A percentile compares a stretch with the other conserved stretches of the same genome.
Conservation (phyloP, 352 stramenopile species). For the Sclerospora graminicola region DNA sequence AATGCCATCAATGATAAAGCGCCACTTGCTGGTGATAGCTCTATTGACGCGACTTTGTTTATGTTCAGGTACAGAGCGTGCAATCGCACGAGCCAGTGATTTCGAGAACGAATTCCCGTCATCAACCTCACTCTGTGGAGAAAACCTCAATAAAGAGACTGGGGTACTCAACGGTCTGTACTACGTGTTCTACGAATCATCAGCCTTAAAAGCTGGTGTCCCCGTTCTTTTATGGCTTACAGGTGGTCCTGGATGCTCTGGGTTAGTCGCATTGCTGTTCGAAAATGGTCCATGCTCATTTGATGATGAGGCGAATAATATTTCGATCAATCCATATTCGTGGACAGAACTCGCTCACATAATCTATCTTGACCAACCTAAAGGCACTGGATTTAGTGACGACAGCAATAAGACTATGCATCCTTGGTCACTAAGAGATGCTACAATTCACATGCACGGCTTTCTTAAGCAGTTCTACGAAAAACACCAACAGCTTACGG, state of each 20-base stretch:
- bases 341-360: constrained; percentile 94
- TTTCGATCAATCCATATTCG: constrained; percentile 84
- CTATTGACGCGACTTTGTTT: too few relatives aligned
- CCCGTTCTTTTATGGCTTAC: constrained; percentile 96
- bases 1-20: too few relatives aligned
- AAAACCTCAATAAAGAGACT: constrained; percentile 43
- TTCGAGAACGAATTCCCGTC: constrained; percentile 13
- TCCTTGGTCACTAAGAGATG: too few relatives aligned
- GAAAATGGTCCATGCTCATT: constrained; percentile 95
- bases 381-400: constrained; percentile 58
- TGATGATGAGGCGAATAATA: constrained; percentile 39
- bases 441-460: too few relatives aligned
- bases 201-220: constrained; percentile 5
- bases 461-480: too few relatives aligned
- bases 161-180: constrained; percentile 54
- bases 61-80: constrained; percentile 2
- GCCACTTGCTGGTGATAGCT: too few relatives aligned
- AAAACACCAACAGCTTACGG: too few relatives aligned
- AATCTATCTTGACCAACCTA: constrained; percentile 95
- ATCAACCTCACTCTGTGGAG: constrained; percentile 42
- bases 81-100: constrained; percentile 20
- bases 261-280: constrained; percentile 86
- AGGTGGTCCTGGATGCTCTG: constrained; percentile 93
- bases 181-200: constrained; percentile 61
- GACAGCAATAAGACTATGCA: constrained; percentile 2